Percentiles rank a stretch among this genome's conserved stretches.
These are phyloP conservation scores for Yarrowia alimentaria DNA, from an alignment of 805 yeast genomes.

Conservation along the genomic window DNA sequence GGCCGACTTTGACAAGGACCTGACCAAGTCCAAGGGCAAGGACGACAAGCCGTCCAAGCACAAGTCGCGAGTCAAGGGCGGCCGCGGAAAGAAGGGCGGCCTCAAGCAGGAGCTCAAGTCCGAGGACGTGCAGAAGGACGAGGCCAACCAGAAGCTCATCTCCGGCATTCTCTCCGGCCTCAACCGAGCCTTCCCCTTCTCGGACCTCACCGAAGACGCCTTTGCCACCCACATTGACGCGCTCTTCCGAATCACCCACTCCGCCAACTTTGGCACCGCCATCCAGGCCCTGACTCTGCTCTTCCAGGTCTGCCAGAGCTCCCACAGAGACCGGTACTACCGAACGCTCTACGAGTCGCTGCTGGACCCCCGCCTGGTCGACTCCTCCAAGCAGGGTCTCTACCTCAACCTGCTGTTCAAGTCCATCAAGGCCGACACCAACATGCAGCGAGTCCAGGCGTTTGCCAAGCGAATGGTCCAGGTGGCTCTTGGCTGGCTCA, in stretches of 20 bases:
- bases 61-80: slow-evolving; percentile 65
- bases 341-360: slow-evolving; percentile 87
- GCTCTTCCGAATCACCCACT: slow-evolving; percentile 84
- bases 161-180: slow-evolving; percentile 92
- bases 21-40: slow-evolving; percentile 28
- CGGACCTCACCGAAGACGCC: slow-evolving; percentile 66
- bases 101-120: slow-evolving; percentile 37
- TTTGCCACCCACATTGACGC: slow-evolving; percentile 73
- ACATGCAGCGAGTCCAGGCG: slow-evolving; percentile 67
- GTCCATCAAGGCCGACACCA: slow-evolving; percentile 69
- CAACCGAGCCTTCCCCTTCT: slow-evolving; percentile 93
- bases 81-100: slow-evolving; percentile 80
- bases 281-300: slow-evolving; percentile 87
- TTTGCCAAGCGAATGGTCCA: slow-evolving; percentile 89
- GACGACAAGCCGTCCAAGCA: slow-evolving; percentile 43
- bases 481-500: slow-evolving; percentile 79
- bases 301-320: slow-evolving; percentile 66
- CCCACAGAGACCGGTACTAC: slow-evolving; percentile 58
- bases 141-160: slow-evolving; percentile 77
- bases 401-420: slow-evolving; percentile 83
- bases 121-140: slow-evolving; percentile 47
- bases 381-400: slow-evolving; percentile 90
- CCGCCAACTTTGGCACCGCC: slow-evolving; percentile 89
- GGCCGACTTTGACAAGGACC: slow-evolving; percentile 44
- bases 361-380: slow-evolving; percentile 75